Percentiles rank a stretch among this genome's conserved stretches.
Evolutionary conservation across 352 stramenopile genomes (phyloP).

Genomic region (Phytophthora fragariaefolia): DNA sequence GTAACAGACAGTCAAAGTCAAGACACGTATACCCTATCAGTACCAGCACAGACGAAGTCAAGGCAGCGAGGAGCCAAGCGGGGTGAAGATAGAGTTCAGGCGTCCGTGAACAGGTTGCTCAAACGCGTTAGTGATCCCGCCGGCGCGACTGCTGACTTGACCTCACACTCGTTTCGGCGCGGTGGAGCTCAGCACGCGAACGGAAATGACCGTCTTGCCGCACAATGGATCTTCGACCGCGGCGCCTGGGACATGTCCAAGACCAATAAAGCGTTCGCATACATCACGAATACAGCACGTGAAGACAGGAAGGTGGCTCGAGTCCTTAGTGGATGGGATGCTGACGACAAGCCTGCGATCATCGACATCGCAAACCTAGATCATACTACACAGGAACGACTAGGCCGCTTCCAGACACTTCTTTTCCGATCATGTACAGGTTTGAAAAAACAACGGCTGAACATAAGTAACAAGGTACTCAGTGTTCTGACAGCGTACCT

Average conservation of each 20-base stretch:
- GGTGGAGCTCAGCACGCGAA: conserved; percentile 38
- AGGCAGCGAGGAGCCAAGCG: too few relatives aligned
- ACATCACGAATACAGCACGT: conserved; percentile 22
- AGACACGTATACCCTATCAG: too few relatives aligned
- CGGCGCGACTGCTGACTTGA: conserved; percentile 18
- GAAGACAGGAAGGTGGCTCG: conserved; percentile 12
- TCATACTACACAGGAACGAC: conserved; percentile 7
- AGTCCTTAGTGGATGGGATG: conserved; percentile 20
- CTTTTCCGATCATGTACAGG: conserved; percentile 17
- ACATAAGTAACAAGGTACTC: neutral
- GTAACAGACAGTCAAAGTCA: too few relatives aligned
- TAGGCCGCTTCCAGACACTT: neutral
- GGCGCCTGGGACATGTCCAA: conserved; percentile 38
- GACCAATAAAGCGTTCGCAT: conserved; percentile 38
- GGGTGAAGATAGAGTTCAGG: neutral
- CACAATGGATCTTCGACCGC: conserved; percentile 44
- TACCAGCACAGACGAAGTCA: too few relatives aligned
- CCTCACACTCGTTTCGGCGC: conserved; percentile 34
- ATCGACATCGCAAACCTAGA: conserved; percentile 2
- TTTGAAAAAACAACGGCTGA: neutral
- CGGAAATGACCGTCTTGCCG: conserved; percentile 5
- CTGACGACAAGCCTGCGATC: conserved; percentile 2
- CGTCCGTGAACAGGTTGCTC: conserved; percentile 15
- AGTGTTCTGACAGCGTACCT: neutral
- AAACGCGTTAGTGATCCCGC: conserved; percentile 8